These are phyloP conservation scores for Cyberlindnera misumaiensis DNA, from an alignment of 805 yeast genomes.

Conservation along the genomic window DNA sequence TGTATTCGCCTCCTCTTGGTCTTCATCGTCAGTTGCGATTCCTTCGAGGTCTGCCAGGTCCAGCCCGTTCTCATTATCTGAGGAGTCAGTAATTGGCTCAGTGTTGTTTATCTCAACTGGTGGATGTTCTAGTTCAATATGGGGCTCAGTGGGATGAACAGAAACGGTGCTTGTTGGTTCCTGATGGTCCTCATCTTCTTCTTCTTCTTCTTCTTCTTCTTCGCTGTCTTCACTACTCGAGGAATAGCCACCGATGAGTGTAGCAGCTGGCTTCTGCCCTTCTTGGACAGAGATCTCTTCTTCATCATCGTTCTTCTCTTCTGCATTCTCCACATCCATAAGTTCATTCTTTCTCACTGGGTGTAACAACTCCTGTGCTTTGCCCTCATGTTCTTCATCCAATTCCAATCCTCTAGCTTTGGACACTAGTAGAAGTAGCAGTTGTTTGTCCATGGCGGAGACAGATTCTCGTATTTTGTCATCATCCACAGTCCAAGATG, in stretches of 20 bases:
- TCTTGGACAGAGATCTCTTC: not conserved
- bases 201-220: slow-evolving; percentile 1
- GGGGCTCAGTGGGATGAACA: not conserved
- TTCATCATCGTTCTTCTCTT: not conserved
- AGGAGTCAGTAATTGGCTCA: slow-evolving; percentile 8
- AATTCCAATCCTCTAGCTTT: slow-evolving; percentile 30
- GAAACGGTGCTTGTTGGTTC: not conserved
- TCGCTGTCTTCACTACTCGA: slow-evolving; percentile 15
- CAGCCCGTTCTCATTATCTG: slow-evolving; percentile 21
- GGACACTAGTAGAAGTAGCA: slow-evolving; percentile 29
- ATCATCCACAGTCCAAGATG: slow-evolving; percentile 33
- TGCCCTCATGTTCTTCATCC: slow-evolving; percentile 6
- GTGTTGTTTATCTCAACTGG: slow-evolving; percentile 1
- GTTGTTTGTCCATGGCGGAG: slow-evolving; percentile 21
- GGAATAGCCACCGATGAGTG: slow-evolving; percentile 13
- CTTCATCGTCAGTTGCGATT: slow-evolving; percentile 17
- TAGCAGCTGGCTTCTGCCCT: not conserved
- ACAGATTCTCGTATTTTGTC: slow-evolving; percentile 23
- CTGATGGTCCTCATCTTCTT: slow-evolving; percentile 2
- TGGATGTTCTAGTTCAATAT: not conserved
- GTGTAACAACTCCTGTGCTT: not conserved
- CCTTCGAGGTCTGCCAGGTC: slow-evolving; percentile 16
- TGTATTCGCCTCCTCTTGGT: slow-evolving; percentile 2
- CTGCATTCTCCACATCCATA: not conserved
- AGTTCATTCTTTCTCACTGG: not conserved